phyloP scores from a whole-genome alignment of 441 rosid genomes.

The Aleurites moluccanus region DNA sequence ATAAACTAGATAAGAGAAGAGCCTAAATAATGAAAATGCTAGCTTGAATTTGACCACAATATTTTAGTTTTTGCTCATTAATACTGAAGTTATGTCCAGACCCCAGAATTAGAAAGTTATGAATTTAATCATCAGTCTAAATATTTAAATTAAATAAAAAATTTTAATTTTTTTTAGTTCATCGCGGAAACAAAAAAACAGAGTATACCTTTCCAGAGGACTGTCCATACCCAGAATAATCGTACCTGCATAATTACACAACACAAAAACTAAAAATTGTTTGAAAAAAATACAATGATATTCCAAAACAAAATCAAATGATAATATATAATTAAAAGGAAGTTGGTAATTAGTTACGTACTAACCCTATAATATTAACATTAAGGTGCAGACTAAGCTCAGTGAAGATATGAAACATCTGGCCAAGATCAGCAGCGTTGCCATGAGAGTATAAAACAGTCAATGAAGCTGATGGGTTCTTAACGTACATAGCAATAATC shows the following conservation, averaged over 20 bases:
- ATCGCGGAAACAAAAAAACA: not conserved
- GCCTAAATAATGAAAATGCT: no score
- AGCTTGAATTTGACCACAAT: no score
- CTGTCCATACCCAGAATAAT: constrained; percentile 93
- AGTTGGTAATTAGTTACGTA: not conserved
- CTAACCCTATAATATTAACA: constrained; percentile 90
- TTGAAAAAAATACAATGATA: not conserved
- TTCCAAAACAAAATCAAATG: not conserved
- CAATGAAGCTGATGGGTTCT: constrained; percentile 70
- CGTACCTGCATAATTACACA: constrained; percentile 57
- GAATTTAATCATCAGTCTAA: no score
- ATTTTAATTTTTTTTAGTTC: no score
- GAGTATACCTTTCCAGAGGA: constrained; percentile 88
- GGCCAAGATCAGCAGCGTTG: constrained; percentile 96
- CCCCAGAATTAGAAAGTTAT: no score
- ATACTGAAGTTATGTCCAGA: no score
- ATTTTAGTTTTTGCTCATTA: no score
- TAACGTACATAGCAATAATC: constrained; percentile 68
- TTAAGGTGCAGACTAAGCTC: constrained; percentile 83
- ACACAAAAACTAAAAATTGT: not conserved
- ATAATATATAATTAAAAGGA: not conserved
- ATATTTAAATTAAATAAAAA: no score
- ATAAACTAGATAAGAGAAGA: no score
- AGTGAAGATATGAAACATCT: constrained; percentile 67
- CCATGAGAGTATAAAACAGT: constrained; percentile 93